Evolutionary conservation across 2,329 filamentous ascomycete species (phyloP).

Genomic region (Calonectria crousiana): DNA sequence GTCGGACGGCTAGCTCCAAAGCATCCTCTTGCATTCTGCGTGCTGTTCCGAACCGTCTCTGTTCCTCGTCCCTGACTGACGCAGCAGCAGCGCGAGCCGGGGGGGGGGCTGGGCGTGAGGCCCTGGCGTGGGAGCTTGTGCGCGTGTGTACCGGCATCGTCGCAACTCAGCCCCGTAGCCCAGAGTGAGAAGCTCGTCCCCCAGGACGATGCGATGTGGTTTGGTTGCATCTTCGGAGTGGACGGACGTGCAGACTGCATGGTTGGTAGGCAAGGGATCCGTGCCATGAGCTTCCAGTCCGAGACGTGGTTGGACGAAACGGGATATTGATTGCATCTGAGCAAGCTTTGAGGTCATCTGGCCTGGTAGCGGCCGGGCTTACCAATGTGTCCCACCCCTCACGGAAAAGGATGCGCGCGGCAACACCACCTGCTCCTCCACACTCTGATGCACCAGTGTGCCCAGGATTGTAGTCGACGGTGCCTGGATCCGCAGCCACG

Average conservation of each 20-base stretch:
- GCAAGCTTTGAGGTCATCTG: constrained; percentile 37
- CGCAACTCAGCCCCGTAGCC: constrained; percentile 3
- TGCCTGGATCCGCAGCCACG: constrained; percentile 42
- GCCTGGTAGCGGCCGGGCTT: constrained; percentile 31
- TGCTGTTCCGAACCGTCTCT: constrained; percentile 38
- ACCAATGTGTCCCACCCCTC: constrained; percentile 40
- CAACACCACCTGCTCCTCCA: constrained; percentile 23
- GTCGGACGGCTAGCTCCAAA: constrained; percentile 23
- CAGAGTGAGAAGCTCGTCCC: background rate
- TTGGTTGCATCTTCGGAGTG: constrained; percentile 25
- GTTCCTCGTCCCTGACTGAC: constrained; percentile 39
- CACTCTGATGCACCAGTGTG: constrained; percentile 22
- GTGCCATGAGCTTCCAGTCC: constrained; percentile 23
- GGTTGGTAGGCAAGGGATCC: constrained; percentile 24
- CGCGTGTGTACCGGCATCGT: background rate
- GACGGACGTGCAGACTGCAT: constrained; percentile 18
- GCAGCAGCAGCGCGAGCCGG: constrained; percentile 38
- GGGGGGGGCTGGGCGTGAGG: constrained; percentile 23
- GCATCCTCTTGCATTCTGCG: constrained; percentile 28
- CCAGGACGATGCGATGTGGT: background rate
- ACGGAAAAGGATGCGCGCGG: constrained; percentile 23
- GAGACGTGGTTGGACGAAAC: constrained; percentile 30
- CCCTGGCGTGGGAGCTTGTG: background rate
- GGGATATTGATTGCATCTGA: constrained; percentile 29
- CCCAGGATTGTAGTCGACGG: constrained; percentile 32